Conservation (phyloP, 2,329 filamentous ascomycete genomes). For the Lizonia empirigonia region DNA sequence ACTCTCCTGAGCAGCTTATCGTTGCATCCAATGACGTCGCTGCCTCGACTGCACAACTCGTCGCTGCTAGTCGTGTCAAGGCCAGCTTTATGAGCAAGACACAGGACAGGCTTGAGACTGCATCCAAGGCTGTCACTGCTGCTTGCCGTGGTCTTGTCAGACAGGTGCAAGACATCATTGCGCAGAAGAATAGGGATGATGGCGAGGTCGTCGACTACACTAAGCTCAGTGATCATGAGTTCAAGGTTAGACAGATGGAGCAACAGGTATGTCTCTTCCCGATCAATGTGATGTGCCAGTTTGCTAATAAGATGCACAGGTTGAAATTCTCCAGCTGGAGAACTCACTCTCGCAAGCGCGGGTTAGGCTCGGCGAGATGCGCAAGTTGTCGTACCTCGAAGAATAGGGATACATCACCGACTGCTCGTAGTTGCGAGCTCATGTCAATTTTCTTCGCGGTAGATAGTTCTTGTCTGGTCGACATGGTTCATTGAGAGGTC, state of each 20-base stretch:
- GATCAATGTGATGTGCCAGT: neutral
- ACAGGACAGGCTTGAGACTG: constrained; percentile 87
- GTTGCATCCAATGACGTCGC: constrained; percentile 97
- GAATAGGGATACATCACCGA: constrained; percentile 28
- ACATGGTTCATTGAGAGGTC: neutral
- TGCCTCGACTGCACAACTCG: constrained; percentile 93
- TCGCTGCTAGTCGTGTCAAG: constrained; percentile 94
- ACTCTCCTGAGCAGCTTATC: constrained; percentile 95
- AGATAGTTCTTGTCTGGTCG: constrained; percentile 11
- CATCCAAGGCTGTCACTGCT: constrained; percentile 88
- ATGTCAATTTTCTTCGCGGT: constrained; percentile 3
- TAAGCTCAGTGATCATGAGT: constrained; percentile 89
- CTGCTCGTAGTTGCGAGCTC: neutral
- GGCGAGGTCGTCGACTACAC: constrained; percentile 82
- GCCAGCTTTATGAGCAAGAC: constrained; percentile 97
- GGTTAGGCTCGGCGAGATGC: constrained; percentile 91
- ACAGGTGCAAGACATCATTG: constrained; percentile 94
- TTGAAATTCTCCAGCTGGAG: constrained; percentile 95
- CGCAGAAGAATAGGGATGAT: constrained; percentile 79
- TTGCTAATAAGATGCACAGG: constrained; percentile 59
- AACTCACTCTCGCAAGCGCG: constrained; percentile 81
- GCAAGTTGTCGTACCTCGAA: constrained; percentile 84
- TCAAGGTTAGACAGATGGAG: constrained; percentile 99
- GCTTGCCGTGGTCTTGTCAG: constrained; percentile 87
- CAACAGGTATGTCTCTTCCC: constrained; percentile 77